Evolutionary conservation across 306 rosid species (phyloP).

Genomic region (Arachis hypogaea): DNA sequence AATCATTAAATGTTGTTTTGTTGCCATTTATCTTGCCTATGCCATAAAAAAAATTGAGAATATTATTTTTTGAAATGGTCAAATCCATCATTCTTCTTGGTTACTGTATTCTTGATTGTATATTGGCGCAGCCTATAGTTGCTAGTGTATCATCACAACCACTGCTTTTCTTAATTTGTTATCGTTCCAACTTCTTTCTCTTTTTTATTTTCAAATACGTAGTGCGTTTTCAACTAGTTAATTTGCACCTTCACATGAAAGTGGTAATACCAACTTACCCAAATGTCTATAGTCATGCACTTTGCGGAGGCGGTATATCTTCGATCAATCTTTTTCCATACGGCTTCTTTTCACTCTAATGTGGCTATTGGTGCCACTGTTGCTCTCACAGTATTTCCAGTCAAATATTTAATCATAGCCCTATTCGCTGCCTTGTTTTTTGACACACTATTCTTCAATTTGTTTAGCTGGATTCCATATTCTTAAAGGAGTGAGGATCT

Average conservation of each 20-base stretch:
- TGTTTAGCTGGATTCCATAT: conserved; percentile 40
- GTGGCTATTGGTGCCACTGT: conserved; percentile 5
- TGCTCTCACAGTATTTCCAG: conserved; percentile 29
- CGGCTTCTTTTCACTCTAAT: not conserved
- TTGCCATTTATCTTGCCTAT: conserved; percentile 4
- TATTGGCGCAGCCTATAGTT: not conserved
- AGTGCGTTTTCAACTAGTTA: not conserved
- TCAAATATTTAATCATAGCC: conserved; percentile 21
- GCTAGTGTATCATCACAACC: not conserved
- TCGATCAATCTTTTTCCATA: not conserved
- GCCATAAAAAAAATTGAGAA: not conserved
- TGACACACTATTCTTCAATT: conserved; percentile 32
- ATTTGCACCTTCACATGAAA: not conserved
- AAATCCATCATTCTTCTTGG: not conserved
- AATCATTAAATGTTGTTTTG: not conserved
- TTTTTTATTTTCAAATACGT: not conserved
- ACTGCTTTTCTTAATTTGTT: not conserved
- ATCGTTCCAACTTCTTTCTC: not conserved
- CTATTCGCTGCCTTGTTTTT: conserved; percentile 30
- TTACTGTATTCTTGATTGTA: not conserved
- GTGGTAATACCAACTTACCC: not conserved
- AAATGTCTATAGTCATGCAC: not conserved
- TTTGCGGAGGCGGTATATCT: not conserved
- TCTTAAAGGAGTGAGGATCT: conserved; percentile 35
- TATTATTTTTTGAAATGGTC: not conserved